These are phyloP conservation scores for Trametes elegans DNA, from an alignment of 768 basidiomycete species.

Conservation along the genomic window DNA sequence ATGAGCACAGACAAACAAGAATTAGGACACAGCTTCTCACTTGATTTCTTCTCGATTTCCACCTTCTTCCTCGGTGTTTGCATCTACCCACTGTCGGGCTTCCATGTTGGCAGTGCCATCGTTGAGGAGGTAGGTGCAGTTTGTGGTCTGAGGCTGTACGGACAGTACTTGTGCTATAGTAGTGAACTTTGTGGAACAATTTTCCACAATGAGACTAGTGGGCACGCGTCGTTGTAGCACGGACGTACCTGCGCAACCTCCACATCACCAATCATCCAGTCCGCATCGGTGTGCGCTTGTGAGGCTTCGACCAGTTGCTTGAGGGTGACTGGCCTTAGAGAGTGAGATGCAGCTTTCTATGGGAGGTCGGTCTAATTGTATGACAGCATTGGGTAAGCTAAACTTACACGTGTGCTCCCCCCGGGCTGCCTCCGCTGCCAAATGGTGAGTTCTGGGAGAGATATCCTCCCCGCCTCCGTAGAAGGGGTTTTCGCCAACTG, in stretches of 20 bases:
- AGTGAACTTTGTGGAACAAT: slow-evolving; percentile 48
- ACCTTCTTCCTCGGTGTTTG: slow-evolving; percentile 53
- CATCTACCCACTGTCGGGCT: slow-evolving; percentile 81
- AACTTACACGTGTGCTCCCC: slow-evolving; percentile 43
- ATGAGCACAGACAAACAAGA: background rate
- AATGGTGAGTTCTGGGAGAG: slow-evolving; percentile 61
- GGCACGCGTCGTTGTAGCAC: no score
- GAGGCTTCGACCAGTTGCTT: slow-evolving; percentile 70
- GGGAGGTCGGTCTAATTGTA: background rate
- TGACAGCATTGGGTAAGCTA: slow-evolving; percentile 3
- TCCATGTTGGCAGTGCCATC: slow-evolving; percentile 84
- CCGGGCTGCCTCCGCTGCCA: slow-evolving; percentile 54
- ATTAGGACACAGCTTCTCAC: slow-evolving; percentile 28
- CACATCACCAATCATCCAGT: slow-evolving; percentile 79
- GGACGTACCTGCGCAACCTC: slow-evolving; percentile 74
- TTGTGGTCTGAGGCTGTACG: slow-evolving; percentile 71
- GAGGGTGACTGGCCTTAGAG: slow-evolving; percentile 73
- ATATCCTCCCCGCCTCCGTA: slow-evolving; percentile 42
- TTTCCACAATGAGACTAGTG: background rate
- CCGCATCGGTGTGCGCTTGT: slow-evolving; percentile 87
- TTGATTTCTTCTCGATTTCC: slow-evolving; percentile 47
- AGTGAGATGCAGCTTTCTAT: slow-evolving; percentile 41
- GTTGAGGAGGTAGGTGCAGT: slow-evolving; percentile 74
- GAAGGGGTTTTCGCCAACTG: slow-evolving; percentile 39
- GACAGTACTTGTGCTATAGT: slow-evolving; percentile 73